A percentile compares a stretch with the other conserved stretches of the same genome.
Conservation (phyloP, 352 stramenopile genomes). For the Phytophthora chlamydospora region DNA sequence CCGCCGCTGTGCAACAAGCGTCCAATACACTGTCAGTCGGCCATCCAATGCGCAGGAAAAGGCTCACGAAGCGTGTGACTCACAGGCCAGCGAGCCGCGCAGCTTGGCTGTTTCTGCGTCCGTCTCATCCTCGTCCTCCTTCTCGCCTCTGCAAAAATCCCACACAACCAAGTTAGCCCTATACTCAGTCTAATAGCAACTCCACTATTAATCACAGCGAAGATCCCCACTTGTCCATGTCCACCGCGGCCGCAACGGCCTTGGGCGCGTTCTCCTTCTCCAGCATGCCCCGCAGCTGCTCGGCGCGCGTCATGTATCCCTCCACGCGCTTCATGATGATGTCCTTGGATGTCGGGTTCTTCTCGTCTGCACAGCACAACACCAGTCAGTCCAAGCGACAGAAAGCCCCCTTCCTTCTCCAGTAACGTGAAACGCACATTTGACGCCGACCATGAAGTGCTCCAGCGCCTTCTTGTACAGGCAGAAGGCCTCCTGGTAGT, state of each 20-base stretch:
- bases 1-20: constrained; percentile 56
- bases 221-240: constrained; percentile 74
- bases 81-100: constrained; percentile 91
- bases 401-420: too few relatives aligned
- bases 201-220: background rate
- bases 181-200: too few relatives aligned
- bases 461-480: constrained; percentile 91
- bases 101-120: constrained; percentile 97
- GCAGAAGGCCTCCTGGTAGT: constrained; percentile 87
- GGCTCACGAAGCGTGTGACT: constrained; percentile 17
- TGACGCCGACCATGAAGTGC: constrained; percentile 91
- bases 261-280: constrained; percentile 67
- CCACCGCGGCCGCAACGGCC: constrained; percentile 59
- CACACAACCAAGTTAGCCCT: background rate
- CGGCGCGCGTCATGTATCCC: constrained; percentile 90
- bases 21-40: constrained; percentile 2
- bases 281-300: constrained; percentile 86
- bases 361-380: constrained; percentile 70
- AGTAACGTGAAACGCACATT: constrained; percentile 64
- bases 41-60: too few relatives aligned
- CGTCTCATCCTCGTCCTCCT: constrained; percentile 90
- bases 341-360: constrained; percentile 90
- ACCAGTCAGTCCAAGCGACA: constrained; percentile 4
- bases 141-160: constrained; percentile 58
- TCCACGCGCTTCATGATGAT: constrained; percentile 93